phyloP scores from a whole-genome alignment of 1,284 basidiomycete species.

The Clitocybe nebularis region DNA sequence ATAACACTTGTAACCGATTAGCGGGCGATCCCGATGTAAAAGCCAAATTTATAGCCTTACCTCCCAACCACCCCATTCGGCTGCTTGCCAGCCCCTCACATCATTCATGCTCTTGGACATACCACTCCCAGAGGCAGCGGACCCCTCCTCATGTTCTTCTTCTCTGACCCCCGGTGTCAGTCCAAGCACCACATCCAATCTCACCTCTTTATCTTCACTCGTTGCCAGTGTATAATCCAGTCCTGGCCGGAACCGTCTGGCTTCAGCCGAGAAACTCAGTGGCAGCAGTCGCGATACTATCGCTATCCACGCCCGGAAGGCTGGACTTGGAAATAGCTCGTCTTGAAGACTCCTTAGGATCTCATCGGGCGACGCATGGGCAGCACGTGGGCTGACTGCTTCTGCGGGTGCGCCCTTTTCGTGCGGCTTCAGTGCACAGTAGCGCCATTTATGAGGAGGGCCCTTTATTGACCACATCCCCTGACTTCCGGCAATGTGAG shows the following conservation, averaged over 20 bases:
- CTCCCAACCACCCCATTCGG: slow-evolving; percentile 94
- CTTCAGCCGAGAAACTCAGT: slow-evolving; percentile 69
- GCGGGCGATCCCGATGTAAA: too few species aligned
- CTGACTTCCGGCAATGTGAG: slow-evolving; percentile 56
- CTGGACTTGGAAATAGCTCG: slow-evolving; percentile 75
- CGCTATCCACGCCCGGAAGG: slow-evolving; percentile 90
- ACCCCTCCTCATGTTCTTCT: slow-evolving; percentile 27
- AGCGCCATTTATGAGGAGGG: slow-evolving; percentile 94
- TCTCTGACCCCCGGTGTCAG: slow-evolving; percentile 71
- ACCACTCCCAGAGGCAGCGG: slow-evolving; percentile 26
- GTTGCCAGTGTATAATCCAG: slow-evolving; percentile 95
- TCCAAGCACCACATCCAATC: slow-evolving; percentile 88
- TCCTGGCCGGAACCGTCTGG: slow-evolving; percentile 87
- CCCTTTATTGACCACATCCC: slow-evolving; percentile 75
- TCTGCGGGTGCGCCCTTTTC: slow-evolving; percentile 28
- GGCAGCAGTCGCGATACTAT: slow-evolving; percentile 78
- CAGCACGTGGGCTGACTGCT: slow-evolving; percentile 46
- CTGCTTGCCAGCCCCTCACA: slow-evolving; percentile 64
- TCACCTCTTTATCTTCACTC: slow-evolving; percentile 78
- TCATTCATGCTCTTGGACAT: slow-evolving; percentile 23
- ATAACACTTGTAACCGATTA: too few species aligned
- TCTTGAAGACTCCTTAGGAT: slow-evolving; percentile 68
- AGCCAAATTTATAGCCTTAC: slow-evolving; percentile 40
- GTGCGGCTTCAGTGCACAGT: slow-evolving; percentile 58
- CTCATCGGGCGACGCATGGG: slow-evolving; percentile 48